These are phyloP conservation scores for Yarrowia sp. DNA, from an alignment of 805 yeast species.

Conservation along the genomic window DNA sequence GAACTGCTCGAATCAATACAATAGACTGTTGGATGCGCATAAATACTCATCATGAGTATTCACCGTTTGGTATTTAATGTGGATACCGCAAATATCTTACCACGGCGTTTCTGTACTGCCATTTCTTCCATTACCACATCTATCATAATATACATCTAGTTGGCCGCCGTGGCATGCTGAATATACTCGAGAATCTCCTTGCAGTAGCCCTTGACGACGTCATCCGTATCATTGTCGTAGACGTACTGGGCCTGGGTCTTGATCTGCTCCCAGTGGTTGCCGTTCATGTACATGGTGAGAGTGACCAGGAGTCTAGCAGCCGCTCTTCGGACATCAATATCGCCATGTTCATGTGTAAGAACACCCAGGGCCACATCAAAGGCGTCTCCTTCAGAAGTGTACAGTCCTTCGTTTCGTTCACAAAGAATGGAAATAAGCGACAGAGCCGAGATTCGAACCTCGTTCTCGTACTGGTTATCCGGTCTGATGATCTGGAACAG, in stretches of 20 bases:
- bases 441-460: slow-evolving; percentile 84
- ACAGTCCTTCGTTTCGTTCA: slow-evolving; percentile 53
- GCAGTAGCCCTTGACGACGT: slow-evolving; percentile 12
- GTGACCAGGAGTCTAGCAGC: slow-evolving; percentile 20
- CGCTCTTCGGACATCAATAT: slow-evolving; percentile 17
- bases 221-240: slow-evolving; percentile 19
- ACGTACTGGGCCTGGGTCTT: slow-evolving; percentile 17
- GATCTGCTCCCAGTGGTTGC: slow-evolving; percentile 8
- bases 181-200: slow-evolving; percentile 34
- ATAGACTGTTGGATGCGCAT: too few species aligned
- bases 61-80: too few species aligned
- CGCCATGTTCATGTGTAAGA: slow-evolving; percentile 50
- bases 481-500: slow-evolving; percentile 54
- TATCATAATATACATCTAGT: too few species aligned
- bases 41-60: too few species aligned
- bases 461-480: slow-evolving; percentile 9
- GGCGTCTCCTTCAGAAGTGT: slow-evolving; percentile 57
- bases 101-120: too few species aligned
- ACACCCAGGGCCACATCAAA: slow-evolving; percentile 82
- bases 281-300: slow-evolving; percentile 21
- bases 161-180: neutral
- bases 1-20: too few species aligned
- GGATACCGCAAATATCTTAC: too few species aligned
- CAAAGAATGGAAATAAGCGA: slow-evolving; percentile 64
- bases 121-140: too few species aligned